phyloP scores from a whole-genome alignment of 129 eudicot genomes.

The Silybum marianum region DNA sequence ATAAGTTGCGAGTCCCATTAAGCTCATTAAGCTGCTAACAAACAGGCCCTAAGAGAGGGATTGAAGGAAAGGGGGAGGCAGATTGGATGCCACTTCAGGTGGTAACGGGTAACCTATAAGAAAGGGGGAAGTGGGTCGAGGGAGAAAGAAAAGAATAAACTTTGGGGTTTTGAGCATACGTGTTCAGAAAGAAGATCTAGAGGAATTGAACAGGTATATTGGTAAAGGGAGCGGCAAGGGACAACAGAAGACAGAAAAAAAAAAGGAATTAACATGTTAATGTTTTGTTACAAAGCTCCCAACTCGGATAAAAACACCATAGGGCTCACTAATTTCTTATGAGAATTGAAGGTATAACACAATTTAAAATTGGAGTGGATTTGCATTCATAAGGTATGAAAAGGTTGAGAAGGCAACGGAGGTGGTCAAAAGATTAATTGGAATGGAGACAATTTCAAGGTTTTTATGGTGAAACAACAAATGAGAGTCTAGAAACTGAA shows the following conservation, averaged over 20 bases:
- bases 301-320: neutral
- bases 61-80: neutral
- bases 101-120: neutral
- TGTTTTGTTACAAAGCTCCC: neutral
- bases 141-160: neutral
- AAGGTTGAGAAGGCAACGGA: neutral
- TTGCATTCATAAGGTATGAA: neutral
- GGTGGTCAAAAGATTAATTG: neutral
- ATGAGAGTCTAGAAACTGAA: neutral
- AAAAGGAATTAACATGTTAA: neutral
- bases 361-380: neutral
- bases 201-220: neutral
- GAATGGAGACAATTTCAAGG: neutral
- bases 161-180: neutral
- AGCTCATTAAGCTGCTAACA: neutral
- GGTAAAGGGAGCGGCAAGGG: neutral
- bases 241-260: neutral
- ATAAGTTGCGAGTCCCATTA: no score
- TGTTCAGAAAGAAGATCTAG: neutral
- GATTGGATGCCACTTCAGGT: neutral
- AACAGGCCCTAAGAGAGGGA: neutral
- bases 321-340: neutral
- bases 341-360: neutral
- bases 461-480: neutral
- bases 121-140: neutral